A percentile compares a stretch with the other conserved stretches of the same genome.
Evolutionary conservation across 2,329 filamentous ascomycete genomes (phyloP).

Genomic region (Paecilomyces niveus): DNA sequence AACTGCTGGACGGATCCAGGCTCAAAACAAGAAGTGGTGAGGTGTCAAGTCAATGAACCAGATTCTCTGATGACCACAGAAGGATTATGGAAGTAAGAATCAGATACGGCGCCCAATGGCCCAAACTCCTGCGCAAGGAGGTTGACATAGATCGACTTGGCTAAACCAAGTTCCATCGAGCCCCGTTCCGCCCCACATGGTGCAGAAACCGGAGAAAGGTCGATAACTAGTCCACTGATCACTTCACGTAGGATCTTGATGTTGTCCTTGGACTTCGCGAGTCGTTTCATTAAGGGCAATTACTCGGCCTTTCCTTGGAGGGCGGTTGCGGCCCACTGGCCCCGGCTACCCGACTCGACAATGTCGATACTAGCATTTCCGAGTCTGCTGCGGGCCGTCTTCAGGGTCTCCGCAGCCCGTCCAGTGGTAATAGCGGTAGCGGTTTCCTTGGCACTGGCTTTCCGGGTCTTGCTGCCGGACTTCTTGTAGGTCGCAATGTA

Average conservation of each 20-base stretch:
- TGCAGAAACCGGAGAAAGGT: not conserved
- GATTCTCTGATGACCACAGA: not conserved
- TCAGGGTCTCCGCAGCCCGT: slow-evolving; percentile 12
- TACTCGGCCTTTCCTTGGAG: not conserved
- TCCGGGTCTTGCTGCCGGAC: slow-evolving; percentile 26
- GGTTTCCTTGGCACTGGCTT: slow-evolving; percentile 71
- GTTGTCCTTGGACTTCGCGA: not conserved
- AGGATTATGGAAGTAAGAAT: not conserved
- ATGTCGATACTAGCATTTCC: slow-evolving; percentile 8
- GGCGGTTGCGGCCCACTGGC: slow-evolving; percentile 6
- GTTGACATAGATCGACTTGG: not conserved
- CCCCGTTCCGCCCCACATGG: not conserved
- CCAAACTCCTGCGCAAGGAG: not conserved
- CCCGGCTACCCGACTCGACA: slow-evolving; percentile 6
- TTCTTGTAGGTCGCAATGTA: slow-evolving; percentile 85
- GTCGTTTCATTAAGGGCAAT: not conserved
- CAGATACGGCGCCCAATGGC: not conserved
- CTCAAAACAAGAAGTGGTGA: not conserved
- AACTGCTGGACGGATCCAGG: not conserved
- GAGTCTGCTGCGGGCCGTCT: slow-evolving; percentile 10
- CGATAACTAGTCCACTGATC: not conserved
- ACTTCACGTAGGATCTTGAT: not conserved
- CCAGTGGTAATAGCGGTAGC: slow-evolving; percentile 12
- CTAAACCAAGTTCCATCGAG: not conserved
- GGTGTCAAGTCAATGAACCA: not conserved